Base-by-base conservation (phyloP, 2,329 filamentous ascomycete species). In the Fusarium irregulare region DNA sequence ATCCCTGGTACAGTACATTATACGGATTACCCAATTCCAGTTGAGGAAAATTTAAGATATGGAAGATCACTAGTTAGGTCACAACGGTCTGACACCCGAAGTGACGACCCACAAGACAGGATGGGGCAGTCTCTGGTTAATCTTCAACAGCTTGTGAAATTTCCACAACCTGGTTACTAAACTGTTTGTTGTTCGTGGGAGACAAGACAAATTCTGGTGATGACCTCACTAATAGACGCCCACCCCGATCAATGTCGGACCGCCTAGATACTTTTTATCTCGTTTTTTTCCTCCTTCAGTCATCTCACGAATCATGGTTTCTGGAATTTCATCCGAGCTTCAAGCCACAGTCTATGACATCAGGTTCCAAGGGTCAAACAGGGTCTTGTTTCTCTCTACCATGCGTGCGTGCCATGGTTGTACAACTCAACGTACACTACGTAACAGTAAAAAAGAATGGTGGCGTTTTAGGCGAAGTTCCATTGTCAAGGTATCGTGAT, bases 211-310 rank as follows among this genome's bases (percentile, higher is more conserved):
- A n/a, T 12, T 42, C 13, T 70, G 23, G 53, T 48, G 68, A 73
- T 72, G 65, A 64, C 61, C 58, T 73, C 71, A 58, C 28, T 27
- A 25, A 18, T n/a, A 28, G 13, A 49, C 34, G 23, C 49, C 49
- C 18, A 25, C 54, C 41, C 64, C 59, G 56, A 70, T 57, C 7
- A 16, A 23, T 28, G 48, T 71, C 68, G 68, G 68, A 14, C 48
- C n/a, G 12, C 21, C 4, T 21, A 20, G 28, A 20, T 56, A 50
- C 20, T 34, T 54, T 27, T 28, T 16, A 37, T 37, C 34, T 37
- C 34, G 18, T 37, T 20, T 20, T 40, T 18, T 37, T 27, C 9
- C 20, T 42, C 13, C 49, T 42, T 12, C 18, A 37, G 34, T 37
- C 18, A 37, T 37, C 18, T 37, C 10, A 37, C 34, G 34, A 21